Evolutionary conservation across 1,284 basidiomycete genomes (phyloP).

Genomic region (Thelephora terrestris): DNA sequence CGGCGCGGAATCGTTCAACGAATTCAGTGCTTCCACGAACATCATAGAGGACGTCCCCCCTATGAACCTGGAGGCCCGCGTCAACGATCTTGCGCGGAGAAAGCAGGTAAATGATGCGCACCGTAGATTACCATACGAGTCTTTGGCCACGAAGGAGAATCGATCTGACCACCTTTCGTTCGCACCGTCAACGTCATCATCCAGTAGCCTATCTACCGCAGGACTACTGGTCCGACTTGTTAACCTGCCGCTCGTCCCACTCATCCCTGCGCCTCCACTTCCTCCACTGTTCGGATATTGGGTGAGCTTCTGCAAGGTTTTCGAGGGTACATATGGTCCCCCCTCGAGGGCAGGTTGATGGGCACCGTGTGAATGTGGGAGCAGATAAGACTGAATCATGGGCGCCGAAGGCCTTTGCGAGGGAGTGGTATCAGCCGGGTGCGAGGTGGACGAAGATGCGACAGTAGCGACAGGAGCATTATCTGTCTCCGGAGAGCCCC

Average conservation of each 20-base stretch:
- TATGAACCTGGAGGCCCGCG: slow-evolving; percentile 7
- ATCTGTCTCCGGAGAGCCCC: slow-evolving; percentile 1
- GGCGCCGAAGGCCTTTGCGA: background rate
- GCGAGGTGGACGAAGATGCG: no score
- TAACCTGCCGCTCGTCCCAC: background rate
- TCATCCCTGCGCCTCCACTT: background rate
- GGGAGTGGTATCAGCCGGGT: no score
- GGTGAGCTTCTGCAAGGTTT: background rate
- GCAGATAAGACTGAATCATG: background rate
- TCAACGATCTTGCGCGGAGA: background rate
- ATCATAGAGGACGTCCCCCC: slow-evolving; percentile 12
- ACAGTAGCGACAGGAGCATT: background rate
- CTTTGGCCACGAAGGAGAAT: slow-evolving; percentile 11
- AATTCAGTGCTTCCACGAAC: slow-evolving; percentile 13
- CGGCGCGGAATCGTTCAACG: slow-evolving; percentile 7
- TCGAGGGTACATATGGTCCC: background rate
- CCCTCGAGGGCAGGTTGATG: background rate
- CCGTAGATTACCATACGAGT: slow-evolving; percentile 13
- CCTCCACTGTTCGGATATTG: background rate
- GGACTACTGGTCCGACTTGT: background rate
- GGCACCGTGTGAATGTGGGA: background rate
- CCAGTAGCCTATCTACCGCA: slow-evolving; percentile 1
- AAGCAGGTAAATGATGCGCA: background rate
- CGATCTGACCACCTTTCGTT: slow-evolving; percentile 10
- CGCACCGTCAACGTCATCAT: slow-evolving; percentile 2